Evolutionary conservation across 2,329 filamentous ascomycete species (phyloP).

Genomic region (Colletotrichum chrysophilum): DNA sequence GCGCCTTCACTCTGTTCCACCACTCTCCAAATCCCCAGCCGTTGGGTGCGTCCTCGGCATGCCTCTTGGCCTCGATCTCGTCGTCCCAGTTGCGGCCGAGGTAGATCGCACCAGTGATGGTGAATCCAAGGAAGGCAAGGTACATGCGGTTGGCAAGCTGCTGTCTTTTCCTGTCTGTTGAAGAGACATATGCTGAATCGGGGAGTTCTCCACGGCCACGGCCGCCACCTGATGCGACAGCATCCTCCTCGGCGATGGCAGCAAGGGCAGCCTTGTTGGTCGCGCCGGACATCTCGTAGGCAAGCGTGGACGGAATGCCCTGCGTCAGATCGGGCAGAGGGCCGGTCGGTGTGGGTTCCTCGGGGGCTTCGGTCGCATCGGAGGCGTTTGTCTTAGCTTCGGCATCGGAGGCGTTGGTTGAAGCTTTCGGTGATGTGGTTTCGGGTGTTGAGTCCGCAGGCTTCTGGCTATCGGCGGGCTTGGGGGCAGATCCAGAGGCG

Average conservation of each 20-base stretch:
- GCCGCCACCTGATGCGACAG: slow-evolving; percentile 51
- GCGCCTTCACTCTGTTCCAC: slow-evolving; percentile 80
- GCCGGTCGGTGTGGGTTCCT: slow-evolving; percentile 38
- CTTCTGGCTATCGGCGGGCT: slow-evolving; percentile 8
- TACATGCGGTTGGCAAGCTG: slow-evolving; percentile 80
- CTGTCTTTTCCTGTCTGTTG: slow-evolving; percentile 81
- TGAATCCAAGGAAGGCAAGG: slow-evolving; percentile 59
- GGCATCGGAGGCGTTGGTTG: slow-evolving; percentile 1
- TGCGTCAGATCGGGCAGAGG: slow-evolving; percentile 91
- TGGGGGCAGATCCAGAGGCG: background rate
- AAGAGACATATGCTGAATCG: slow-evolving; percentile 86
- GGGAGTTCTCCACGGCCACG: slow-evolving; percentile 70
- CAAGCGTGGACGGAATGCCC: slow-evolving; percentile 90
- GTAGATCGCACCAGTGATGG: slow-evolving; percentile 69
- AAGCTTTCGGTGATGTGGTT: background rate
- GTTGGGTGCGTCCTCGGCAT: slow-evolving; percentile 72
- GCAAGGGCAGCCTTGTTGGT: slow-evolving; percentile 28
- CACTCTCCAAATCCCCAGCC: slow-evolving; percentile 79
- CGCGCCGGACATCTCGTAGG: slow-evolving; percentile 67
- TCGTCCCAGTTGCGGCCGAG: slow-evolving; percentile 91
- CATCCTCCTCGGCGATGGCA: slow-evolving; percentile 28
- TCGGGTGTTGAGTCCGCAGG: background rate
- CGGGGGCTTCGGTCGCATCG: slow-evolving; percentile 14
- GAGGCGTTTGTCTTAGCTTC: background rate
- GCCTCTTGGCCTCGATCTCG: slow-evolving; percentile 71